phyloP scores from a whole-genome alignment of 192 early-diverging fungal genomes.

The Gonapodya sp. region DNA sequence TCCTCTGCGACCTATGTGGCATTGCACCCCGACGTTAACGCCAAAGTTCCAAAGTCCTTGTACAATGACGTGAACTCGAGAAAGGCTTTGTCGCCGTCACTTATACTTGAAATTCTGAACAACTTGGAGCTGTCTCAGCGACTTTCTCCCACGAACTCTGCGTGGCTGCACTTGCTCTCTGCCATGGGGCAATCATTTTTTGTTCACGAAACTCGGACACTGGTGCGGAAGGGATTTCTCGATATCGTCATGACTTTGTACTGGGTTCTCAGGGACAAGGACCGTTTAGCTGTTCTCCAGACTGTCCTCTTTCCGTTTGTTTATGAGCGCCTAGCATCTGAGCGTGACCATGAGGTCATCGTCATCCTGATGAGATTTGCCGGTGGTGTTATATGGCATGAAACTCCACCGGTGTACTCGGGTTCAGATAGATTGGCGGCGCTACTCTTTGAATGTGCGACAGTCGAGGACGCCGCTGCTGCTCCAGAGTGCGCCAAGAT shows the following conservation, averaged over 20 bases:
- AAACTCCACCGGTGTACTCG: neutral
- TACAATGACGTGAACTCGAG: neutral
- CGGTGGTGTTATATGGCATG: neutral
- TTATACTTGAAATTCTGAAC: neutral
- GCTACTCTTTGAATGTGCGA: neutral
- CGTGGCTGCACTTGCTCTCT: neutral
- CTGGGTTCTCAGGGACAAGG: neutral
- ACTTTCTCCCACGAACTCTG: neutral
- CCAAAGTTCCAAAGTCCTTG: neutral
- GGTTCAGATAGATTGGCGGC: neutral
- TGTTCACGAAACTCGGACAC: neutral
- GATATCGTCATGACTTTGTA: neutral
- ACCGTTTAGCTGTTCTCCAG: neutral
- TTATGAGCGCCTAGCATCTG: neutral
- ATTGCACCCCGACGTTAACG: neutral
- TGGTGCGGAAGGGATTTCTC: neutral
- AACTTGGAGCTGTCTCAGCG: neutral
- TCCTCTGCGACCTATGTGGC: neutral
- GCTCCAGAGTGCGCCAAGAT: neutral
- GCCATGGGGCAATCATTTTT: neutral
- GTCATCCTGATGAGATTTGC: neutral
- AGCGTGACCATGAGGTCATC: neutral
- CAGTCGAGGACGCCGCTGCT: neutral
- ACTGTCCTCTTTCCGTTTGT: neutral
- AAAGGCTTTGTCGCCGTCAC: neutral